These are phyloP conservation scores for Sporothrix dimorphospora DNA, from an alignment of 2,329 filamentous ascomycete species.

Conservation along the genomic window DNA sequence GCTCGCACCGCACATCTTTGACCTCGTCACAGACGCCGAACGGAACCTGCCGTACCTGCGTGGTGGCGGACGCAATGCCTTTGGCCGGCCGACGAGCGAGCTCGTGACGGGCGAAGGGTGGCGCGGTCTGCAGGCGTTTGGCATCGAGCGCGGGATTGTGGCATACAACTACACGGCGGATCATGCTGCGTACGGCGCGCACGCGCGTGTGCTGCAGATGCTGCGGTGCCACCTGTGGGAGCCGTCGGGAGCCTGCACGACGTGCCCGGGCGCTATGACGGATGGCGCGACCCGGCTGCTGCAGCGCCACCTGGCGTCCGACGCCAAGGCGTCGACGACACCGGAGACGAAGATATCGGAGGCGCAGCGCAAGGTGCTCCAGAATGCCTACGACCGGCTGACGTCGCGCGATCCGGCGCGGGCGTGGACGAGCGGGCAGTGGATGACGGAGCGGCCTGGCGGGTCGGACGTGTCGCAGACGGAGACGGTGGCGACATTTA, in stretches of 20 bases:
- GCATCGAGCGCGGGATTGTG: conserved; percentile 61
- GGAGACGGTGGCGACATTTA: conserved; percentile 60
- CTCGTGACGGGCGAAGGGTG: conserved; percentile 69
- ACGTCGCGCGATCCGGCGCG: conserved; percentile 53
- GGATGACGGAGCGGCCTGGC: conserved; percentile 75
- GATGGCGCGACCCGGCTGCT: conserved; percentile 62
- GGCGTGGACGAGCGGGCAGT: conserved; percentile 74
- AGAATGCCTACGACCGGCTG: conserved; percentile 57
- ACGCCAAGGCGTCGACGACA: not conserved
- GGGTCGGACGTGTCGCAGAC: conserved; percentile 71
- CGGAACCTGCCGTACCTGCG: conserved; percentile 63
- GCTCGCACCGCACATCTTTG: conserved; percentile 57
- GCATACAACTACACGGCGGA: conserved; percentile 62
- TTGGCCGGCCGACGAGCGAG: conserved; percentile 61
- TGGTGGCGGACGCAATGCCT: conserved; percentile 61
- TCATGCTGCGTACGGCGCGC: conserved; percentile 51
- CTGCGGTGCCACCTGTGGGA: conserved; percentile 62
- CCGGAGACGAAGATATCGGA: conserved; percentile 33
- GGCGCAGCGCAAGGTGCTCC: conserved; percentile 49
- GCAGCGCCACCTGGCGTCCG: conserved; percentile 47
- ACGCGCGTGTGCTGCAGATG: conserved; percentile 63
- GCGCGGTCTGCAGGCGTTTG: conserved; percentile 63
- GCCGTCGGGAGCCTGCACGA: conserved; percentile 61
- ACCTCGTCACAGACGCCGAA: conserved; percentile 66
- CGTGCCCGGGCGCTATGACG: conserved; percentile 69